phyloP scores from a whole-genome alignment of 2,329 filamentous ascomycete species.

The Madurella fahalii region DNA sequence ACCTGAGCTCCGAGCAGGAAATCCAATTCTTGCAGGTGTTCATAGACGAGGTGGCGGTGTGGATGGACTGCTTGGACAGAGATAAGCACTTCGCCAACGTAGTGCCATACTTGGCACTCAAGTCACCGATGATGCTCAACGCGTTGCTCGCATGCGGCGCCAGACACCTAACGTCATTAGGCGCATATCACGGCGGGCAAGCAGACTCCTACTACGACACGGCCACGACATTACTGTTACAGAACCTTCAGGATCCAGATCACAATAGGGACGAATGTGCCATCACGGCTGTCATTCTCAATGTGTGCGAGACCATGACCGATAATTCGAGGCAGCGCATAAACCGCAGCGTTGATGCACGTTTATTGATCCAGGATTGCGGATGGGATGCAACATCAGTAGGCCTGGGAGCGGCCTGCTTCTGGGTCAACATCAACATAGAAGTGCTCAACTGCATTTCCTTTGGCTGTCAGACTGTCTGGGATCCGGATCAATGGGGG shows the following conservation, averaged over 20 bases:
- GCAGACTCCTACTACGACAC: constrained; percentile 81
- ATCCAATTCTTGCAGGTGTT: constrained; percentile 89
- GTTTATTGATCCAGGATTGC: constrained; percentile 84
- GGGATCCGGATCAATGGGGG: constrained; percentile 88
- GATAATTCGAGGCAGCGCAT: constrained; percentile 74
- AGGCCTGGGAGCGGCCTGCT: constrained; percentile 81
- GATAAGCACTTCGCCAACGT: constrained; percentile 81
- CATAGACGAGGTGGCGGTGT: constrained; percentile 81
- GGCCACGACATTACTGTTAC: constrained; percentile 72
- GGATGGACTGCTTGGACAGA: constrained; percentile 91
- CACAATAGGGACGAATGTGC: constrained; percentile 81
- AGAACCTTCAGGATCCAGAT: constrained; percentile 76
- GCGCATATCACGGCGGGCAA: constrained; percentile 69
- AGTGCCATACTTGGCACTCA: constrained; percentile 77
- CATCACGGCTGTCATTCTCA: constrained; percentile 80
- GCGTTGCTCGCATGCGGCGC: constrained; percentile 86
- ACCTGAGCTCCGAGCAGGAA: constrained; percentile 70
- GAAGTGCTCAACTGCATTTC: constrained; percentile 85
- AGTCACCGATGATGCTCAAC: constrained; percentile 83
- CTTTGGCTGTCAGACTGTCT: constrained; percentile 81
- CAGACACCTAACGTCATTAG: constrained; percentile 70
- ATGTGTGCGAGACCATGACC: constrained; percentile 91
- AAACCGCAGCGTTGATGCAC: constrained; percentile 82
- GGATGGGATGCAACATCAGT: constrained; percentile 77
- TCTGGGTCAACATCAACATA: constrained; percentile 90